These are phyloP conservation scores for Neonectria punicea DNA, from an alignment of 2,329 filamentous ascomycete genomes.

Conservation along the genomic window DNA sequence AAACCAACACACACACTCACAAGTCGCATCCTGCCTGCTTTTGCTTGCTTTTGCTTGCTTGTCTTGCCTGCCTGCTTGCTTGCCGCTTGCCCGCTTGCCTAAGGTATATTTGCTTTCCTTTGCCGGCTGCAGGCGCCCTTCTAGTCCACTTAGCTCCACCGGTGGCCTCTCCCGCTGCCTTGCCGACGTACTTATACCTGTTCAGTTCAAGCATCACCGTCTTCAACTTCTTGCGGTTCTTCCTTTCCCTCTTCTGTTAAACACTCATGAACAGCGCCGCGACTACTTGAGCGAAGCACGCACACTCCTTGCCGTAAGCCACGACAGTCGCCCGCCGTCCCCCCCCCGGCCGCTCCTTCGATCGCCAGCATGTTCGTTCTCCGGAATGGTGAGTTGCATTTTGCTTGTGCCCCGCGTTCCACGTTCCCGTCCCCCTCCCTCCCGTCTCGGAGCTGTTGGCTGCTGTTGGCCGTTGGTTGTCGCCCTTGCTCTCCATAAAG, in stretches of 20 bases:
- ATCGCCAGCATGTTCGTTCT: constrained; percentile 51
- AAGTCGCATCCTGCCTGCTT: constrained; percentile 5
- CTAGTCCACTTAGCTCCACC: constrained; percentile 12
- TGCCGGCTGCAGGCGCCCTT: neutral
- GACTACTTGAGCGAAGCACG: constrained; percentile 13
- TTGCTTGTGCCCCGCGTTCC: constrained; percentile 24
- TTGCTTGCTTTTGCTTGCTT: neutral
- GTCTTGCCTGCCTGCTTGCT: constrained; percentile 1
- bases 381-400: constrained; percentile 49
- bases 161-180: constrained; percentile 23
- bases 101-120: constrained; percentile 4
- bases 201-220: constrained; percentile 28
- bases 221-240: constrained; percentile 16
- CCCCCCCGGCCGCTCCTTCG: constrained; percentile 9
- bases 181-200: constrained; percentile 24
- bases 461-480: neutral
- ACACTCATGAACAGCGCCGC: constrained; percentile 8
- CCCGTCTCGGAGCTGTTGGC: neutral
- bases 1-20: neutral
- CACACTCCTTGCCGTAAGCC: constrained; percentile 1
- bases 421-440: neutral
- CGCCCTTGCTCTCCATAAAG: neutral
- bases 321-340: neutral
- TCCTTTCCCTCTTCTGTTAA: constrained; percentile 9
- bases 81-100: neutral